A percentile compares a stretch with the other conserved stretches of the same genome.
Evolutionary conservation across 2,329 filamentous ascomycete genomes (phyloP).

Genomic region (Sporothrix humicola): DNA sequence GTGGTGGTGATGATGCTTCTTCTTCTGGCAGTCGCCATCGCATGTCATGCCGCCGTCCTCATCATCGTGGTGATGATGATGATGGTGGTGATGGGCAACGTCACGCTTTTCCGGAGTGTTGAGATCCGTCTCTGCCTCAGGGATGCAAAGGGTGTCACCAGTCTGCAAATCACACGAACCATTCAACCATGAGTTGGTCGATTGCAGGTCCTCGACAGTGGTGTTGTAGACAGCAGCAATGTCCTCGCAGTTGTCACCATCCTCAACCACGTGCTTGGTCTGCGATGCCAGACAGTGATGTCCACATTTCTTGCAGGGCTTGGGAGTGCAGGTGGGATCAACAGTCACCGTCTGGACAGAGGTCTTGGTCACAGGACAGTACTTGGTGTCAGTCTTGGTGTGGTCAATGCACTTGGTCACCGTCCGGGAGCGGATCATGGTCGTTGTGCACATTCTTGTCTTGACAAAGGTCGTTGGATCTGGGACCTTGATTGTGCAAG

Average conservation of each 20-base stretch:
- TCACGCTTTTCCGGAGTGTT: constrained; percentile 29
- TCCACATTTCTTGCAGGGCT: constrained; percentile 7
- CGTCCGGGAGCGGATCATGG: constrained; percentile 27
- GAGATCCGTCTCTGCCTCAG: background rate
- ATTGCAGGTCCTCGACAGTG: constrained; percentile 29
- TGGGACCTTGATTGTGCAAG: constrained; percentile 26
- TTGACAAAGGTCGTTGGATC: constrained; percentile 31
- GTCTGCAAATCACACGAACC: constrained; percentile 6
- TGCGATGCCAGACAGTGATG: constrained; percentile 20
- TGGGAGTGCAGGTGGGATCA: constrained; percentile 17
- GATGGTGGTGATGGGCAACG: constrained; percentile 17
- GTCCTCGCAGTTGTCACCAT: constrained; percentile 26
- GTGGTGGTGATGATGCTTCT: background rate
- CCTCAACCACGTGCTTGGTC: constrained; percentile 28
- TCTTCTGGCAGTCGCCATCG: constrained; percentile 19
- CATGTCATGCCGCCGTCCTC: constrained; percentile 18
- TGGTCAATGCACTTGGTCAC: constrained; percentile 34
- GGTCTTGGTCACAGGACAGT: constrained; percentile 31
- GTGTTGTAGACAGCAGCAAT: constrained; percentile 33
- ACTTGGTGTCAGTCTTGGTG: constrained; percentile 32
- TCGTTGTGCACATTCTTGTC: constrained; percentile 30
- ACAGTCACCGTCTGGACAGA: constrained; percentile 31
- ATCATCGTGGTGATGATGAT: constrained; percentile 20
- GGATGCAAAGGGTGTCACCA: constrained; percentile 33
- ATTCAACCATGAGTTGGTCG: constrained; percentile 32